phyloP scores from a whole-genome alignment of 192 early-diverging fungal genomes.

The Mortierella hygrophila region DNA sequence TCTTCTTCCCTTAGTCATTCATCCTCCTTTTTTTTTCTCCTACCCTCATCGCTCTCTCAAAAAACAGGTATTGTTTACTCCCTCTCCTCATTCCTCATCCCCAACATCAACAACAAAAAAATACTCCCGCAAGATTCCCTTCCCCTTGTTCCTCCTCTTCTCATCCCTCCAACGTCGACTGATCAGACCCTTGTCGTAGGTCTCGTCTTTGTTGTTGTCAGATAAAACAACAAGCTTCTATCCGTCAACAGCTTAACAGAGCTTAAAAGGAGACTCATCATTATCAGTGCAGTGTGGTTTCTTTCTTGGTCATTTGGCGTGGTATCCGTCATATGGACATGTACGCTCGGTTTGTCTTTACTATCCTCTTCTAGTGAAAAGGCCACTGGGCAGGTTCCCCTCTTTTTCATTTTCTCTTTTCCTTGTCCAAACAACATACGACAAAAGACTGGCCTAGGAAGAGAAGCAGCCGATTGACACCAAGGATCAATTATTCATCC shows the following conservation, averaged over 20 bases:
- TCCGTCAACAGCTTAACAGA: no score
- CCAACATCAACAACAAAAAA: not conserved
- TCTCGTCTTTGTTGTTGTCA: not conserved
- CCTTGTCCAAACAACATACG: not conserved
- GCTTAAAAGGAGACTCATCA: no score
- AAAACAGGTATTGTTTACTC: no score
- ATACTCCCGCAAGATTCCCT: not conserved
- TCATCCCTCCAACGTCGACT: not conserved
- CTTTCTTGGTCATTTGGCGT: not conserved
- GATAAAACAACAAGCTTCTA: not conserved
- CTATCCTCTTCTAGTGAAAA: not conserved
- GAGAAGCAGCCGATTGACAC: no score
- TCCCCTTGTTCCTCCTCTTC: not conserved
- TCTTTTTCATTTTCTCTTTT: not conserved
- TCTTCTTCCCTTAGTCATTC: not conserved
- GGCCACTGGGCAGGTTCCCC: not conserved
- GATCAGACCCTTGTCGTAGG: not conserved
- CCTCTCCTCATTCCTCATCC: not conserved
- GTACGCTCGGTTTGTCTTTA: not conserved
- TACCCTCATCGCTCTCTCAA: no score
- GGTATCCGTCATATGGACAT: not conserved
- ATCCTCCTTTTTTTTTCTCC: not conserved
- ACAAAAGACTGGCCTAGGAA: not conserved
- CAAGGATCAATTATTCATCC: no score
- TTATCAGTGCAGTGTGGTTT: not conserved